Evolutionary conservation across 202 grass and related monocot species (phyloP).

Genomic region (Saccharum hybrid): DNA sequence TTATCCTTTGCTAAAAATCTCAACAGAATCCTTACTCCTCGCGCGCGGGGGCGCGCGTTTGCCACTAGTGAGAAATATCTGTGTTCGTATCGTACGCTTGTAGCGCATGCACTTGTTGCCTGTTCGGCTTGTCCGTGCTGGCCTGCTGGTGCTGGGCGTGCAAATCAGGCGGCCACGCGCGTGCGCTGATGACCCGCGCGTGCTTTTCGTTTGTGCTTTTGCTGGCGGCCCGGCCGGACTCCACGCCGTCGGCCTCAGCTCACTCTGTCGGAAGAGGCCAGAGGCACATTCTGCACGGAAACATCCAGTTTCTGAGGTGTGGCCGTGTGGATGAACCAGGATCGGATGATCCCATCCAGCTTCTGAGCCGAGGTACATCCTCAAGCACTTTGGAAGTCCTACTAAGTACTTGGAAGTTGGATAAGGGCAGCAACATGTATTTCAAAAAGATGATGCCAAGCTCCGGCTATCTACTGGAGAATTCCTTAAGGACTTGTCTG

Average conservation of each 20-base stretch:
- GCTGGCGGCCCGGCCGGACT: not conserved
- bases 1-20: no score
- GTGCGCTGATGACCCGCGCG: slow-evolving; percentile 10
- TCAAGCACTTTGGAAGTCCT: no score
- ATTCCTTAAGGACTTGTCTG: not conserved
- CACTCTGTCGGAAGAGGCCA: not conserved
- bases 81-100: not conserved
- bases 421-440: not conserved
- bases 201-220: not conserved
- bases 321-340: no score
- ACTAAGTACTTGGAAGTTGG: no score
- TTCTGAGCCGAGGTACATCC: no score
- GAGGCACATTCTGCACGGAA: not conserved
- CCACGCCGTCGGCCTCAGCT: not conserved
- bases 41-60: no score
- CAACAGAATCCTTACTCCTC: no score
- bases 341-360: not conserved
- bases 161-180: slow-evolving; percentile 36
- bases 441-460: not conserved
- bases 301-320: not conserved
- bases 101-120: slow-evolving; percentile 21
- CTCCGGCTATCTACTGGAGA: not conserved
- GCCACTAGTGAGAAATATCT: slow-evolving; percentile 47
- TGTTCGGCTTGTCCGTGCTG: slow-evolving; percentile 16
- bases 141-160: not conserved